A percentile compares a stretch with the other conserved stretches of the same genome.
These are phyloP conservation scores for Plectosphaerella plurivora DNA, from an alignment of 2,329 filamentous ascomycete species.

Conservation along the genomic window DNA sequence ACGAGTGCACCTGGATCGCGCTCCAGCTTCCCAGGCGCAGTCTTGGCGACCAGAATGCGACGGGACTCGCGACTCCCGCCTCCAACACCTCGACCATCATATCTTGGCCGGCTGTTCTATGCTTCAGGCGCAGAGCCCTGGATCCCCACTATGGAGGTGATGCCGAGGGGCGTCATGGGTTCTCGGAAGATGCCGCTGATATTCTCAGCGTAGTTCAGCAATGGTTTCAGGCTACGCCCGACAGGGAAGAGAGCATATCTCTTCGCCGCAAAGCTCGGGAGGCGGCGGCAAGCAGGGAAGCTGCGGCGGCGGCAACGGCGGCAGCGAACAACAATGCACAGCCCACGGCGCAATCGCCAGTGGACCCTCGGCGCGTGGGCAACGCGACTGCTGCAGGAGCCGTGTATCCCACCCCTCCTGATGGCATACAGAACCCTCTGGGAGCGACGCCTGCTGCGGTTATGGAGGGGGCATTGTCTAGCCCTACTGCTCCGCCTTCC, in stretches of 20 bases:
- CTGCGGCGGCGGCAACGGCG: conserved; percentile 32
- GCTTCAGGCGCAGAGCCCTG: conserved; percentile 45
- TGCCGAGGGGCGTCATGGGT: conserved; percentile 21
- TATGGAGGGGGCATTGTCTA: conserved; percentile 51
- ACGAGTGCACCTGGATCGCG: conserved; percentile 44
- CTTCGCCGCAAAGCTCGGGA: conserved; percentile 49
- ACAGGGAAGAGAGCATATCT: conserved; percentile 41
- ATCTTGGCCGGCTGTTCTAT: conserved; percentile 50
- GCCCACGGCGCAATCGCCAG: conserved; percentile 47
- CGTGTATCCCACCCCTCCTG: conserved; percentile 70
- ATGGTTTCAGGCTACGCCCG: conserved; percentile 40
- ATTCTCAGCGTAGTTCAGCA: conserved; percentile 40
- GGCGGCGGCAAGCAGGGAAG: conserved; percentile 40
- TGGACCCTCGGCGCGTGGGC: conserved; percentile 45
- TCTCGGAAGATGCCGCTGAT: conserved; percentile 40
- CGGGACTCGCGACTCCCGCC: conserved; percentile 33
- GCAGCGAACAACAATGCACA: conserved; percentile 20
- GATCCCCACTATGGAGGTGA: conserved; percentile 35
- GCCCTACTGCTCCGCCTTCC: conserved; percentile 42
- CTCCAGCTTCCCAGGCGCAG: conserved; percentile 44
- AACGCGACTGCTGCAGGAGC: conserved; percentile 41
- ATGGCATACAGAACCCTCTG: conserved; percentile 51
- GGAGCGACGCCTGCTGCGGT: conserved; percentile 46
- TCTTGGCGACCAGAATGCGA: conserved; percentile 33
- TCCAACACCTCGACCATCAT: conserved; percentile 32